These are phyloP conservation scores for Globisporangium apiculatum DNA, from an alignment of 352 stramenopile species.

Conservation along the genomic window DNA sequence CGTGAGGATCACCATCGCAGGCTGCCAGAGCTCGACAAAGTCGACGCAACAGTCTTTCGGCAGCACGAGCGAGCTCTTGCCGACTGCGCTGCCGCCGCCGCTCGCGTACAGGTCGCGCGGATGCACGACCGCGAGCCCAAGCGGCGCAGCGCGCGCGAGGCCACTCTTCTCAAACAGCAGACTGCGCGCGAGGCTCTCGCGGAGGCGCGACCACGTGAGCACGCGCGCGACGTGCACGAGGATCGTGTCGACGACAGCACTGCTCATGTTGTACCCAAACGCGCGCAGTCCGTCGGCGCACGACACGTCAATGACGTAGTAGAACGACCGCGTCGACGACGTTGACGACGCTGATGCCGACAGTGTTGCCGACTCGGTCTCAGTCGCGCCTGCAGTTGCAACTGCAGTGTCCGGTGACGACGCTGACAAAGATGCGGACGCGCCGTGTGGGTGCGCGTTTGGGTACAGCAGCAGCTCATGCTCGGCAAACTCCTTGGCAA, in stretches of 20 bases:
- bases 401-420: not conserved
- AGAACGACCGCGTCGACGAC: constrained; percentile 48
- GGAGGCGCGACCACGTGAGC: constrained; percentile 68
- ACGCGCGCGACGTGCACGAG: constrained; percentile 43
- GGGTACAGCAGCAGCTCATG: constrained; percentile 51
- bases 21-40: constrained; percentile 51
- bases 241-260: constrained; percentile 47
- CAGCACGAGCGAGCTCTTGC: constrained; percentile 21
- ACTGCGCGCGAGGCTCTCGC: constrained; percentile 47
- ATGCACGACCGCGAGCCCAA: constrained; percentile 50
- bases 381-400: not conserved
- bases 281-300: constrained; percentile 42
- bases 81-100: constrained; percentile 25
- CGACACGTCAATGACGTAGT: constrained; percentile 68
- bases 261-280: constrained; percentile 79
- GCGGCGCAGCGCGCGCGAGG: constrained; percentile 31
- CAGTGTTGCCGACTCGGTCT: not conserved
- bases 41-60: constrained; percentile 50
- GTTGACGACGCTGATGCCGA: not conserved
- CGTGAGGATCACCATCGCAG: constrained; percentile 37
- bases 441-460: not conserved
- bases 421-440: not conserved
- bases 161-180: constrained; percentile 60
- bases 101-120: constrained; percentile 34
- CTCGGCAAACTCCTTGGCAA: constrained; percentile 35